Evolutionary conservation across 2,329 filamentous ascomycete genomes (phyloP).

Genomic region (Aureobasidium zeae): DNA sequence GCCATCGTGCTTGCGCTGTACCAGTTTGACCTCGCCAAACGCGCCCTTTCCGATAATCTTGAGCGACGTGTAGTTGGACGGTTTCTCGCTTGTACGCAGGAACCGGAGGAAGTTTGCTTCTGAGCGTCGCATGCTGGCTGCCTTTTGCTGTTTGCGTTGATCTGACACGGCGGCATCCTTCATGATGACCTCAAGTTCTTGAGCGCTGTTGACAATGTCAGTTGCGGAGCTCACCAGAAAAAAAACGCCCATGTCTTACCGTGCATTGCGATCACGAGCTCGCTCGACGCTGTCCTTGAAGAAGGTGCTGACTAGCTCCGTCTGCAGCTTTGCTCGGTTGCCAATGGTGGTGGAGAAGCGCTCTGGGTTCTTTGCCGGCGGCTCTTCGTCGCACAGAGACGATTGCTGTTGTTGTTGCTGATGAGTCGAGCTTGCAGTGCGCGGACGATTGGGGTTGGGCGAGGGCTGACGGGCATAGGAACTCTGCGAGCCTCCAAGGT

Average conservation of each 20-base stretch:
- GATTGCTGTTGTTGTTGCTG: slow-evolving; percentile 44
- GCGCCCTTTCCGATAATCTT: slow-evolving; percentile 99
- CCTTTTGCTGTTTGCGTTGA: slow-evolving; percentile 71
- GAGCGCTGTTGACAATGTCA: slow-evolving; percentile 54
- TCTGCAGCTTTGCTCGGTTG: slow-evolving; percentile 58
- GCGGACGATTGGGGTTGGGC: slow-evolving; percentile 61
- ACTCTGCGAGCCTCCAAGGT: slow-evolving; percentile 58
- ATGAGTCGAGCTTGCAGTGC: slow-evolving; percentile 52
- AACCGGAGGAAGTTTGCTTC: slow-evolving; percentile 92
- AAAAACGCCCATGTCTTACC: not conserved
- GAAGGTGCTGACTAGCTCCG: slow-evolving; percentile 63
- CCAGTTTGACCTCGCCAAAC: slow-evolving; percentile 95
- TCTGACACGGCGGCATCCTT: slow-evolving; percentile 66
- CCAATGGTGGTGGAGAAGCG: slow-evolving; percentile 81
- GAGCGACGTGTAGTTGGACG: slow-evolving; percentile 88
- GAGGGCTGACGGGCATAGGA: slow-evolving; percentile 62
- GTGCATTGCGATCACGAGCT: slow-evolving; percentile 62
- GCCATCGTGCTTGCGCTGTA: slow-evolving; percentile 90
- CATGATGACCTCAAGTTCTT: slow-evolving; percentile 81
- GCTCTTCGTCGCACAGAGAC: slow-evolving; percentile 49
- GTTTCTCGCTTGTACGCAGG: slow-evolving; percentile 83
- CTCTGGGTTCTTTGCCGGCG: slow-evolving; percentile 71
- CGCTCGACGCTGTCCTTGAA: slow-evolving; percentile 98
- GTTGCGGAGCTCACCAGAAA: not conserved
- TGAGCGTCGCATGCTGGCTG: slow-evolving; percentile 73